Percentiles rank a stretch among this genome's conserved stretches.
Conservation (phyloP, 345 rosid species). For the Salix arbutifolia region DNA sequence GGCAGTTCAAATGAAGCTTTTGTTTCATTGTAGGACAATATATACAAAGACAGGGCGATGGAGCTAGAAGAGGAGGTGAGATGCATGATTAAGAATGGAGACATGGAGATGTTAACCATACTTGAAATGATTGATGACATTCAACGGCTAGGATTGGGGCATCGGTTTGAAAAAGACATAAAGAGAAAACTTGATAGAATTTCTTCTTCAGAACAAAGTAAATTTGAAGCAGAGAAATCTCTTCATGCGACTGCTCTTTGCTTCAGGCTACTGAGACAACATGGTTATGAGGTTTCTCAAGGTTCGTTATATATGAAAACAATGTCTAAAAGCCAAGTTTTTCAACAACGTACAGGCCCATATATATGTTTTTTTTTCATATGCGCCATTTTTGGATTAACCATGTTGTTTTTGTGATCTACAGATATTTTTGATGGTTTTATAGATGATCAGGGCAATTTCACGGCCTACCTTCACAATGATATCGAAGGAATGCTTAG, state of each 20-base stretch:
- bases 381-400: neutral
- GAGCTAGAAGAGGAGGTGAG: slow-evolving; percentile 32
- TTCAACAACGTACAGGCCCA: no score
- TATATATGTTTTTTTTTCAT: no score
- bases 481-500: slow-evolving; percentile 36
- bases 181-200: slow-evolving; percentile 15
- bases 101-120: neutral
- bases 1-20: no score
- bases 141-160: slow-evolving; percentile 35
- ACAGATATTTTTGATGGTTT: slow-evolving; percentile 36
- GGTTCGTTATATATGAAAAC: slow-evolving; percentile 25
- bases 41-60: slow-evolving; percentile 7
- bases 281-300: slow-evolving; percentile 35
- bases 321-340: neutral
- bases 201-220: neutral
- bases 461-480: neutral
- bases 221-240: neutral
- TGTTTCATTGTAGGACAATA: slow-evolving; percentile 7
- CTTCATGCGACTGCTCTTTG: slow-evolving; percentile 34
- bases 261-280: slow-evolving; percentile 46
- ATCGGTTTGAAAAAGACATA: slow-evolving; percentile 34
- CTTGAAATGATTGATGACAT: slow-evolving; percentile 43
- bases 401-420: neutral
- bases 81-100: slow-evolving; percentile 9
- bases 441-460: slow-evolving; percentile 18